phyloP scores from a whole-genome alignment of 148 eudicot species.

The Agrostemma githago region DNA sequence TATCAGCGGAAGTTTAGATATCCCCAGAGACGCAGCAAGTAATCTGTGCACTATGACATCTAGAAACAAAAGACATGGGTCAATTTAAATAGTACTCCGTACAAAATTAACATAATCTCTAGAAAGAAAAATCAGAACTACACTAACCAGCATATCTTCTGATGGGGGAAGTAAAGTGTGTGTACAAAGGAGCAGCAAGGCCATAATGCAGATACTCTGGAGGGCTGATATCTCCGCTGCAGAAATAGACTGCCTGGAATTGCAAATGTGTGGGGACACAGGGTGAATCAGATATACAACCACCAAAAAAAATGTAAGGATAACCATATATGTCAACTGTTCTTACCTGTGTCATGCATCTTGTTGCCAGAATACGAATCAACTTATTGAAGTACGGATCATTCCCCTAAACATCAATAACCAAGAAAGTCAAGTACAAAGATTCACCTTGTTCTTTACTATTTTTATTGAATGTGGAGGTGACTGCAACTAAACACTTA shows the following conservation, averaged over 20 bases:
- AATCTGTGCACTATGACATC: slow-evolving; percentile 95
- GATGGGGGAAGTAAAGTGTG: slow-evolving; percentile 95
- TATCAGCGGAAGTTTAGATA: slow-evolving; percentile 67
- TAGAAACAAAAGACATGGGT: slow-evolving; percentile 31
- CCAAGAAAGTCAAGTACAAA: slow-evolving; percentile 8
- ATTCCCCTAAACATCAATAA: slow-evolving; percentile 49
- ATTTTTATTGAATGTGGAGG: not conserved
- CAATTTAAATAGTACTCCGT: not conserved
- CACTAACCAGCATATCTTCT: slow-evolving; percentile 88
- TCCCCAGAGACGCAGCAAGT: slow-evolving; percentile 90
- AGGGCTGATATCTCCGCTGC: slow-evolving; percentile 92
- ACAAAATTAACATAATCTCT: not conserved
- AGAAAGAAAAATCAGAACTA: not conserved
- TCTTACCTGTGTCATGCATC: slow-evolving; percentile 96
- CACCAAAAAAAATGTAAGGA: slow-evolving; percentile 7
- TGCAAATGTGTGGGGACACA: slow-evolving; percentile 1
- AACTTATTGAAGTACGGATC: slow-evolving; percentile 96
- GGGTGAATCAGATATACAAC: not conserved
- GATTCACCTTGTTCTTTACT: not conserved
- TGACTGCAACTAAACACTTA: slow-evolving; percentile 21
- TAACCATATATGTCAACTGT: not conserved
- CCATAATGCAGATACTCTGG: slow-evolving; percentile 92
- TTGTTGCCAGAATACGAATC: slow-evolving; percentile 90
- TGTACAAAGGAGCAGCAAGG: slow-evolving; percentile 83
- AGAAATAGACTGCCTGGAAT: slow-evolving; percentile 87